Conservation (phyloP, 78 protist genomes). For the Dictyostelium firmibasis region DNA sequence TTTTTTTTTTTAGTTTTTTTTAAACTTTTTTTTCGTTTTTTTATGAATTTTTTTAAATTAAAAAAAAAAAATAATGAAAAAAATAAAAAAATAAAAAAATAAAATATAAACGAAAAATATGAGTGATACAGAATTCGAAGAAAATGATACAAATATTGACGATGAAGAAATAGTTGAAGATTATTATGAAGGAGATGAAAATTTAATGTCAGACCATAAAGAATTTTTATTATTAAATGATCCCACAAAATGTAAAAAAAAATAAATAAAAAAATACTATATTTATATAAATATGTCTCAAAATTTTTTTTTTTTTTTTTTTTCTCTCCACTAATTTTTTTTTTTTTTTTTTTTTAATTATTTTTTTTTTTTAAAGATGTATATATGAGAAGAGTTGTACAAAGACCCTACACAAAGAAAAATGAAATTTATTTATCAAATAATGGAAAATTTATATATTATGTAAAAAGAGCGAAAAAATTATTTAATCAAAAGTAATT, state of each 20-base stretch:
- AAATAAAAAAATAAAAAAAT: not conserved
- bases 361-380: not conserved
- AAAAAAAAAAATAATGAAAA: not conserved
- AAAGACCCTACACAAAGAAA: constrained; percentile 10
- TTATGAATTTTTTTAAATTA: not conserved
- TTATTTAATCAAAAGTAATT: constrained; percentile 10
- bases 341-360: not conserved
- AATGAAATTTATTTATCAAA: constrained; percentile 55
- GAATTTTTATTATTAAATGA: not conserved
- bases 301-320: too few species aligned
- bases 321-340: not conserved
- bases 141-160: not conserved
- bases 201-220: not conserved
- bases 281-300: too few species aligned
- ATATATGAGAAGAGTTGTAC: constrained; percentile 61
- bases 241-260: not conserved
- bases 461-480: constrained; percentile 42
- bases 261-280: too few species aligned
- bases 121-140: not conserved
- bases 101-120: not conserved
- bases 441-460: constrained; percentile 43
- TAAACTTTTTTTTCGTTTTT: not conserved
- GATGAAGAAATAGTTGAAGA: not conserved
- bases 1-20: not conserved
- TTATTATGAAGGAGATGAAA: not conserved